Evolutionary conservation across 495 filamentous ascomycete genomes (phyloP), one percentile per base, ranked within the genome.

Genomic region (Neurospora sp.): DNA sequence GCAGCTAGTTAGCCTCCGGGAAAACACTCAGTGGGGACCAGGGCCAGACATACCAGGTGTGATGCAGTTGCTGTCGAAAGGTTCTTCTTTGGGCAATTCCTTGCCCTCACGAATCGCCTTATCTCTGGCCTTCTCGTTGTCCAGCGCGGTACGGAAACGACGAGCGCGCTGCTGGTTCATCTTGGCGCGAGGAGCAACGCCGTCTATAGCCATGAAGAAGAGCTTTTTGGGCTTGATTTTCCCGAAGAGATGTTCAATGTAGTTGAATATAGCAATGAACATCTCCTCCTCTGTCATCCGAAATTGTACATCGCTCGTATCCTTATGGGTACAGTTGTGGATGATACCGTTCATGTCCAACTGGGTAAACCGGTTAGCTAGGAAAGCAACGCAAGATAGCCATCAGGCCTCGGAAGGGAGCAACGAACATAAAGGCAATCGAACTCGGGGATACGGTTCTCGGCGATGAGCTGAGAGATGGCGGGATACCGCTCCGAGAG

Each of bases 311-410:
- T 94, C 94, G 70, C 92, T 93, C 10, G 92, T 91, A 78, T 99
- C 96, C 72, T 92, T 97, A 84, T 99, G 96, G 71, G 96, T 98
- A 80, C 96, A 99, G 80, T 99, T 99, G 80, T 99, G 96, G 76
- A 99, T 98, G 80, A 99, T 99, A 73, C 96, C 96, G 81, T 99
- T 98, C 96, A 98, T 98, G 77, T 99, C 96, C 76, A 97, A 87
- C 89, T 85, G 76, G 38, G 61, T n/a, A 71, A 39, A 70, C 78
- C 69, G 74, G 78, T 78, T 69, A 79, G 79, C 73, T 38, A 40
- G 40, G 68, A 22, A 42, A 71, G 20, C 4, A 48, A 40, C 61
- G 40, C 61, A 12, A 39, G 53, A n/a, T 8, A 31, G 40, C 31
- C 27, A 31, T 27, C 40, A 37, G 61, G 35, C 42, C 31, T 61